Evolutionary conservation across 2,329 filamentous ascomycete species (phyloP).

Genomic region (Diaporthe aspalathi): DNA sequence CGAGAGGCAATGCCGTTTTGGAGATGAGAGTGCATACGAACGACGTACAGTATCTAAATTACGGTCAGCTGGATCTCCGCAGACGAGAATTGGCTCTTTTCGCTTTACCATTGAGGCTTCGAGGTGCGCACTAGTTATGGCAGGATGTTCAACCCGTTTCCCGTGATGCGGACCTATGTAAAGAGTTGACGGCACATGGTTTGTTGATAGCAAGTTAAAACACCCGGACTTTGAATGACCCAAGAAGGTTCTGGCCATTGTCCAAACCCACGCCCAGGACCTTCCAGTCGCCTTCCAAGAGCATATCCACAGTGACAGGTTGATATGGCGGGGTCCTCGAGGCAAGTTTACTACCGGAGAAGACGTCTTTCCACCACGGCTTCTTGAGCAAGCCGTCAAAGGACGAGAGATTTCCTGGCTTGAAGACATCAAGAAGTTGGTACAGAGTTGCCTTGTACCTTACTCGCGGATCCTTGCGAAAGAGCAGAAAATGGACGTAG

Average conservation of each 20-base stretch:
- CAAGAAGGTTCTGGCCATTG: not conserved
- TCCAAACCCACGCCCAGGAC: not conserved
- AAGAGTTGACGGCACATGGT: too few relatives aligned
- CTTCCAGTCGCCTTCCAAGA: constrained; percentile 11
- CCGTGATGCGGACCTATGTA: too few relatives aligned
- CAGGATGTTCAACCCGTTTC: too few relatives aligned
- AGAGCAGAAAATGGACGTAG: not conserved
- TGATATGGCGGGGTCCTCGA: not conserved
- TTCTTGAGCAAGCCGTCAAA: not conserved
- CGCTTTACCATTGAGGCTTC: too few relatives aligned
- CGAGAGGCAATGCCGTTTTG: too few relatives aligned
- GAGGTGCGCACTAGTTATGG: too few relatives aligned
- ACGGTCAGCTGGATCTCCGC: too few relatives aligned
- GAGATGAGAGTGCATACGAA: too few relatives aligned
- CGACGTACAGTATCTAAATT: too few relatives aligned
- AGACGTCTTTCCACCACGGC: constrained; percentile 6
- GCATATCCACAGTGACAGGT: not conserved
- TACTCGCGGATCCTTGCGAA: not conserved
- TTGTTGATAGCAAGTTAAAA: not conserved
- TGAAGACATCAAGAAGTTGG: not conserved
- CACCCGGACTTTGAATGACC: constrained; percentile 5
- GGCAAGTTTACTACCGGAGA: not conserved
- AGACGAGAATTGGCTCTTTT: too few relatives aligned
- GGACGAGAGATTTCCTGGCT: constrained; percentile 2
- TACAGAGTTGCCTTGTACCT: not conserved